phyloP scores from a whole-genome alignment of 225 moss, liverwort and hornwort genomes.

The Climacium dendroides region DNA sequence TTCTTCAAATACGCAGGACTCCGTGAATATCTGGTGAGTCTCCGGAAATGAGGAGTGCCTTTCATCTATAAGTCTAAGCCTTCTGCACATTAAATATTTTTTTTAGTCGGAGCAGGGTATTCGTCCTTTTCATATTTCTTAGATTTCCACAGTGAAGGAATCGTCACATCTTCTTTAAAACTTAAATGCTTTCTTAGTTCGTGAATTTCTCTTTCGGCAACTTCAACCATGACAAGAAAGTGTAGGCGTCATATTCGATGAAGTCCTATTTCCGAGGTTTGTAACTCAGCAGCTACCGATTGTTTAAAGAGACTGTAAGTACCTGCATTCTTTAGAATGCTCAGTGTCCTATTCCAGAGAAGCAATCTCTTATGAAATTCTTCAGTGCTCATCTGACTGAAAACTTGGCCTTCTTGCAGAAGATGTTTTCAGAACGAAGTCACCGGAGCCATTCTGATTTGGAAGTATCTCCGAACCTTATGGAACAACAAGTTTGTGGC shows the following conservation, averaged over 20 bases:
- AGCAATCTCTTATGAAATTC: neutral
- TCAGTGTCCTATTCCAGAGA: neutral
- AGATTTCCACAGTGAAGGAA: neutral
- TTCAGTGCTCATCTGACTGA: neutral
- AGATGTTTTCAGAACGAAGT: neutral
- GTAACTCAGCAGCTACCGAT: neutral
- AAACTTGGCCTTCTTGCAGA: neutral
- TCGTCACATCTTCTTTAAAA: neutral
- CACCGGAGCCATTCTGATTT: neutral
- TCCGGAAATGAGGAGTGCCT: neutral
- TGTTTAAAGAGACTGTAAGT: neutral
- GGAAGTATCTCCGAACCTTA: neutral
- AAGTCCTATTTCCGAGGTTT: neutral
- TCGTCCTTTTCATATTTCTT: neutral
- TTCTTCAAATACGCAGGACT: neutral
- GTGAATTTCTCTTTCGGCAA: neutral
- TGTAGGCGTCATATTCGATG: neutral
- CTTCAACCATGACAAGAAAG: neutral
- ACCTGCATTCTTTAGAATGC: neutral
- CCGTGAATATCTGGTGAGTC: neutral
- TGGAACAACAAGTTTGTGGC: neutral
- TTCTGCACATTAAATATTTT: neutral
- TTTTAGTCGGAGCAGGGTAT: neutral
- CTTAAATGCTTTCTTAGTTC: neutral
- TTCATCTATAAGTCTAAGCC: neutral